Base-by-base conservation (phyloP, 2,329 filamentous ascomycete genomes). In the Reticulascus tulasneorum region DNA sequence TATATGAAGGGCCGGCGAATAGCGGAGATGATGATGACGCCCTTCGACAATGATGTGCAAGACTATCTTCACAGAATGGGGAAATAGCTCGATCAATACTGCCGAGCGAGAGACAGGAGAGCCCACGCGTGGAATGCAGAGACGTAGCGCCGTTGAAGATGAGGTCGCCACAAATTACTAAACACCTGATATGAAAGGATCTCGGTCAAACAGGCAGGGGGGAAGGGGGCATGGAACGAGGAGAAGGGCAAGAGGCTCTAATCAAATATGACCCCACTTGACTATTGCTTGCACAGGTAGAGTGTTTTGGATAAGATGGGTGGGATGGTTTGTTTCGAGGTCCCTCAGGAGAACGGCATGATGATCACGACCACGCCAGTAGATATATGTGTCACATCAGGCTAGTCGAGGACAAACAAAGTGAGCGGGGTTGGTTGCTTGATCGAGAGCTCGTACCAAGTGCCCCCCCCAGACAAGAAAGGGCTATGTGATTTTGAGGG, bases 1-100 rank as follows among this genome's bases (percentile, higher is more conserved):
- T 66, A 65, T 65, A 66, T 48, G 48, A 49, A 48, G 44, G 51
- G 58, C 64, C 62, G 63, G 60, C 49, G 48, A 44, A 44, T 48
- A 45, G 44, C 33, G 35, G 34, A 38, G 53, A 54, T 50, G 50
- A 54, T 45, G 44, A 52, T 51, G 48, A 50, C 48, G 53, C 37
- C 41, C 41, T 42, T 33, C 27, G 28, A 27, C 29, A 42, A 27
- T 31, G 33, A 37, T 35, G 31, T 25, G 27, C 36, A 30, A 23
- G 34, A 31, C 18, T 38, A 42, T 46, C 32, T 42, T 41, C 37
- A 38, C 33, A 33, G 23, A 37, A 36, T 38, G 37, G 44, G 41
- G 29, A 33, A 44, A 44, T 44, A 42, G 37, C 44, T 40, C 34
- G 34, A 38, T 40, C 41, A 46, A 42, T 44, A 41, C 34, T 40